These are phyloP conservation scores for Calonectria hongkongensis DNA, from an alignment of 2,329 filamentous ascomycete genomes.

Conservation along the genomic window DNA sequence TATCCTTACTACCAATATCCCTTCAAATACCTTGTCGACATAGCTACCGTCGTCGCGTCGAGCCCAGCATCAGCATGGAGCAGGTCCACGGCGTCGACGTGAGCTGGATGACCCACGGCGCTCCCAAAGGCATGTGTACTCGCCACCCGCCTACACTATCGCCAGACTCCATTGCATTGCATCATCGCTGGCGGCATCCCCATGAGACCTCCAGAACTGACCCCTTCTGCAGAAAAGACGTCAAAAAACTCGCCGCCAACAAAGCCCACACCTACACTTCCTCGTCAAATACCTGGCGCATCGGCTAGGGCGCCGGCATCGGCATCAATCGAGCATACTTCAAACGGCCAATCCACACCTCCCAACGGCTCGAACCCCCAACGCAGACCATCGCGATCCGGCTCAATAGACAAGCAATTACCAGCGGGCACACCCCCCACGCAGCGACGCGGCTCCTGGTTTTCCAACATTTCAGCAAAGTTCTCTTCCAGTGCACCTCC, in stretches of 20 bases:
- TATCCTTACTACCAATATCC: slow-evolving; percentile 16
- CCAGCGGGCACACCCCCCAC: slow-evolving; percentile 59
- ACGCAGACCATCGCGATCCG: slow-evolving; percentile 58
- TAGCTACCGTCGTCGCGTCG: slow-evolving; percentile 39
- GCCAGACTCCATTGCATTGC: slow-evolving; percentile 42
- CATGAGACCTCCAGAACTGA: slow-evolving; percentile 37
- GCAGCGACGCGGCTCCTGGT: slow-evolving; percentile 87
- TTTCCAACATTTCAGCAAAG: slow-evolving; percentile 93
- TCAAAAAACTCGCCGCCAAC: slow-evolving; percentile 56
- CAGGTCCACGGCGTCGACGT: slow-evolving; percentile 89
- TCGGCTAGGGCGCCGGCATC: slow-evolving; percentile 55
- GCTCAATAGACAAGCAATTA: slow-evolving; percentile 60
- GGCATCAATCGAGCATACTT: slow-evolving; percentile 46
- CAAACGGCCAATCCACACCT: slow-evolving; percentile 51
- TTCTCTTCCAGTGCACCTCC: slow-evolving; percentile 75
- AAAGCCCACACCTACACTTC: slow-evolving; percentile 55
- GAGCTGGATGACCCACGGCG: slow-evolving; percentile 90
- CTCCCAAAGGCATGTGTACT: slow-evolving; percentile 81
- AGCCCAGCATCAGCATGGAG: slow-evolving; percentile 76
- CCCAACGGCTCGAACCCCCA: slow-evolving; percentile 51
- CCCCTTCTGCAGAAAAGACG: slow-evolving; percentile 54
- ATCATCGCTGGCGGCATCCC: slow-evolving; percentile 13
- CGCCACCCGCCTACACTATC: slow-evolving; percentile 48
- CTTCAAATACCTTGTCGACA: slow-evolving; percentile 26
- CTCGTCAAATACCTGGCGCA: slow-evolving; percentile 58